phyloP scores from a whole-genome alignment of 148 eudicot species.

The Drosera capensis region DNA sequence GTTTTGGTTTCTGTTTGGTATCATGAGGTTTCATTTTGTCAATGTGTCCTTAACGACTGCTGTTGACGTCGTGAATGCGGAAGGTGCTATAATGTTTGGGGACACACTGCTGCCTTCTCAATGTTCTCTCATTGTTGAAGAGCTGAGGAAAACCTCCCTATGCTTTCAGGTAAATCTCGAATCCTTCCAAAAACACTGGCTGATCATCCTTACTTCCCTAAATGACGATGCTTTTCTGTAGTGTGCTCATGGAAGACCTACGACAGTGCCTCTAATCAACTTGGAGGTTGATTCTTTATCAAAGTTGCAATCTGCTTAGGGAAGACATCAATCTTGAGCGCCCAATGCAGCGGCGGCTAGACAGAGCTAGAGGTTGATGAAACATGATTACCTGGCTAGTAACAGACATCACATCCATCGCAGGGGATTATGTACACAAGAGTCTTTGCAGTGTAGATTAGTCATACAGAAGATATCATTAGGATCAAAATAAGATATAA shows the following conservation, averaged over 20 bases:
- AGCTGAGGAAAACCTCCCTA: slow-evolving; percentile 69
- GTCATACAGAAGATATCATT: too few species aligned
- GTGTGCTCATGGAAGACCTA: slow-evolving; percentile 99
- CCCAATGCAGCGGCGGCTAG: slow-evolving; percentile 35
- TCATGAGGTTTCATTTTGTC: background rate
- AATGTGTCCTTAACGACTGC: slow-evolving; percentile 1
- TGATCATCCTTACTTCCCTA: background rate
- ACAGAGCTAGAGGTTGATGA: slow-evolving; percentile 14
- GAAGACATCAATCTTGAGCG: slow-evolving; percentile 34
- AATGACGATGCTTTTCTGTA: slow-evolving; percentile 10
- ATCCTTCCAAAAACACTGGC: slow-evolving; percentile 1
- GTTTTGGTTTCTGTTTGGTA: background rate
- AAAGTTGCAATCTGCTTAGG: slow-evolving; percentile 41
- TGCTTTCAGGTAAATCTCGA: slow-evolving; percentile 61
- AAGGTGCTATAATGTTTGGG: slow-evolving; percentile 99
- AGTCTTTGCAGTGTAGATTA: too few species aligned
- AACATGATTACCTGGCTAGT: background rate
- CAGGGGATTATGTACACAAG: background rate
- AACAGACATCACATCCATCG: background rate
- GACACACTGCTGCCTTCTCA: slow-evolving; percentile 84
- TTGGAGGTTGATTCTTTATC: slow-evolving; percentile 51
- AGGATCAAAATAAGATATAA: too few species aligned
- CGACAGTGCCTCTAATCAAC: slow-evolving; percentile 74
- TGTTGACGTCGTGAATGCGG: slow-evolving; percentile 29
- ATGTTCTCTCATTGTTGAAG: slow-evolving; percentile 87